Evolutionary conservation across 2,329 filamentous ascomycete genomes (phyloP).

Genomic region (Xylariaceae sp.): DNA sequence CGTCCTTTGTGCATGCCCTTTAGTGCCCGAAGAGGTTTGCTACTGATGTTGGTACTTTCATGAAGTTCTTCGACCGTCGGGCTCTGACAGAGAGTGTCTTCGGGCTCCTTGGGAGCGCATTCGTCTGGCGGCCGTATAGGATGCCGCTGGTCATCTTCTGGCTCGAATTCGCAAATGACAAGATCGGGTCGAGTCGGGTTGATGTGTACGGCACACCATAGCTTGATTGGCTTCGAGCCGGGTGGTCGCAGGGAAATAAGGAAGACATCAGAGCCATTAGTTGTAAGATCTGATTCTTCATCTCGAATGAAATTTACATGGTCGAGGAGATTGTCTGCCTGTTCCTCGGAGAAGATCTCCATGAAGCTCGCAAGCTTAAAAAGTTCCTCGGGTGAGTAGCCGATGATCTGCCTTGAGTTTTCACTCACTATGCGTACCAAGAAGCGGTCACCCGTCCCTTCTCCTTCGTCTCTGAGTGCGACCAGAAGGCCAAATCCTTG

Average conservation of each 20-base stretch:
- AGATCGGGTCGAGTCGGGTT: conserved; percentile 64
- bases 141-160: conserved; percentile 69
- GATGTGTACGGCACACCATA: conserved; percentile 86
- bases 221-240: conserved; percentile 54
- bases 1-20: conserved; percentile 69
- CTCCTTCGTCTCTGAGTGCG: conserved; percentile 63
- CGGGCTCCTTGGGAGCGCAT: conserved; percentile 56
- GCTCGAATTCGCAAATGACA: conserved; percentile 83
- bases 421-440: conserved; percentile 73
- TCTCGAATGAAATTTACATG: conserved; percentile 86
- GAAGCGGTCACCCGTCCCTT: conserved; percentile 55
- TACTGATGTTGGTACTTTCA: conserved; percentile 71
- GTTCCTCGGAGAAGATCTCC: conserved; percentile 80
- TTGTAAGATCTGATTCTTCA: conserved; percentile 68
- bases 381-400: conserved; percentile 70
- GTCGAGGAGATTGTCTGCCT: conserved; percentile 76
- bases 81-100: conserved; percentile 68
- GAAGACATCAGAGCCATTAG: conserved; percentile 82
- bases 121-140: conserved; percentile 63
- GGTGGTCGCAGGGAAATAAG: conserved; percentile 66
- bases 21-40: conserved; percentile 72
- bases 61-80: conserved; percentile 70
- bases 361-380: conserved; percentile 72
- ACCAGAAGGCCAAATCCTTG: conserved; percentile 77
- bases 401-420: conserved; percentile 71